Conservation (phyloP, 2,329 filamentous ascomycete genomes). For the Diplodia corticola region DNA sequence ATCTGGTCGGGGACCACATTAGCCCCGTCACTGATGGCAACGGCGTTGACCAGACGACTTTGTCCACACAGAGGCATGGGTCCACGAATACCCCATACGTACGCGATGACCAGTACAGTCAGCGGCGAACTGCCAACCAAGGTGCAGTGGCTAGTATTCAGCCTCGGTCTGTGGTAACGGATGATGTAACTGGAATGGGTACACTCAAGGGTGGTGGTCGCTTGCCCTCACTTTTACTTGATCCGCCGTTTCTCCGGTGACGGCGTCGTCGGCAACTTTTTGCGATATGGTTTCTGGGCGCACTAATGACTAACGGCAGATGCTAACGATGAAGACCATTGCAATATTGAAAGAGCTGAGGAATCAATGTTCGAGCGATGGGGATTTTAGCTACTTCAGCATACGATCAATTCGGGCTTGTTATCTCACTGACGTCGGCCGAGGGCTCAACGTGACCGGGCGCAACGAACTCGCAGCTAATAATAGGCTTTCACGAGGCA, state of each 20-base stretch:
- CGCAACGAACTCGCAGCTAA: background rate
- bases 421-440: background rate
- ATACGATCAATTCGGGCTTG: background rate
- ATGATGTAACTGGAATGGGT: background rate
- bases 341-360: background rate
- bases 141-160: background rate
- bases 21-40: background rate
- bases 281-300: background rate
- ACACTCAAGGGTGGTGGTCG: background rate
- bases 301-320: background rate
- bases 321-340: background rate
- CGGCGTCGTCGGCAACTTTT: background rate
- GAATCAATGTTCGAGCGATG: background rate
- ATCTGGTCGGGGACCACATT: background rate
- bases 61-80: background rate
- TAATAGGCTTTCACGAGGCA: conserved; percentile 1
- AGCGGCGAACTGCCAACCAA: background rate
- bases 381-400: background rate
- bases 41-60: background rate
- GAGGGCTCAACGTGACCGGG: background rate
- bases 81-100: background rate
- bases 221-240: background rate
- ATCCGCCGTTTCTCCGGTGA: background rate
- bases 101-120: background rate
- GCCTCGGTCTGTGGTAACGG: background rate